These are phyloP conservation scores for Cynara cardunculus DNA, from an alignment of 129 eudicot species.

Conservation along the genomic window DNA sequence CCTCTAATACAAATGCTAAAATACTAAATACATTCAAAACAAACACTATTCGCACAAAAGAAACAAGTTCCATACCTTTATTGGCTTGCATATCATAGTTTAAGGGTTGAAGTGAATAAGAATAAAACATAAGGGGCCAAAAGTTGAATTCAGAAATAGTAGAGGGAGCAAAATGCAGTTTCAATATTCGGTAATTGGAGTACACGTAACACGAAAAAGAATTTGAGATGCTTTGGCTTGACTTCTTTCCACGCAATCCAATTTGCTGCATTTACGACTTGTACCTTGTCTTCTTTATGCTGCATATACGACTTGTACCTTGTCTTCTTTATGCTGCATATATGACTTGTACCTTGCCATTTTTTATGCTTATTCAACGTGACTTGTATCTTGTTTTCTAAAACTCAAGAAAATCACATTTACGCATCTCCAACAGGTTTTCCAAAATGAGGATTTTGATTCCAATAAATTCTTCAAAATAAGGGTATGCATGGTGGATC, in stretches of 20 bases:
- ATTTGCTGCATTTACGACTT: neutral
- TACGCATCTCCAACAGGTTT: no score
- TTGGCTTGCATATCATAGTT: neutral
- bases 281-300: neutral
- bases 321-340: neutral
- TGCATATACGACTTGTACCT: conserved; percentile 19
- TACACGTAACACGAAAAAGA: conserved; percentile 16
- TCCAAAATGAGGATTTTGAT: no score
- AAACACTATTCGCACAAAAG: neutral
- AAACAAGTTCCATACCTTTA: neutral
- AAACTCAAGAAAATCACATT: no score
- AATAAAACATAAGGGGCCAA: neutral
- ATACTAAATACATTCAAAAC: neutral
- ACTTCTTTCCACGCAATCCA: conserved; percentile 20
- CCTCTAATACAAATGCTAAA: no score
- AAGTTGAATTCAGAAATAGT: neutral
- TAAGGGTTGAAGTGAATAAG: conserved; percentile 9
- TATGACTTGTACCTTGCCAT: neutral
- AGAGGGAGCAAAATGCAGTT: conserved; percentile 2
- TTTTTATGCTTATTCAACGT: no score
- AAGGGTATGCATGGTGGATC: no score
- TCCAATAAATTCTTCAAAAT: no score
- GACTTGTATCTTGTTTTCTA: no score
- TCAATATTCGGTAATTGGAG: conserved; percentile 27
- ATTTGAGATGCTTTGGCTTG: conserved; percentile 20